Percentiles rank a stretch among this genome's conserved stretches.
These are phyloP conservation scores for Microdochium bolleyi DNA, from an alignment of 2,329 filamentous ascomycete genomes.

Conservation along the genomic window DNA sequence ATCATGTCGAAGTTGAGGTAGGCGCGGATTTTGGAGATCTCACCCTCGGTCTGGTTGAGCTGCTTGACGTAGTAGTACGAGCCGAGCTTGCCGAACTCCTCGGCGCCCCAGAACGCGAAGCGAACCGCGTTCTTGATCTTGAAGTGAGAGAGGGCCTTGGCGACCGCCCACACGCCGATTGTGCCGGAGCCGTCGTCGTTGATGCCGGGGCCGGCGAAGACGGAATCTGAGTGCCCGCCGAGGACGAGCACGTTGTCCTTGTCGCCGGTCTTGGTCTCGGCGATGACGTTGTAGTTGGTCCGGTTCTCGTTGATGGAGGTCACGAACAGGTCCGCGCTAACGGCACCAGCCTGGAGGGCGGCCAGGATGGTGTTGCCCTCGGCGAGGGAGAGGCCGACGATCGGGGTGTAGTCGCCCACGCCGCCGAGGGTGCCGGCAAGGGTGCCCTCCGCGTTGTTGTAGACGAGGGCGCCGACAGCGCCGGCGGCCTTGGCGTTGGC, in stretches of 20 bases:
- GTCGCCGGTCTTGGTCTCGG: slow-evolving; percentile 40
- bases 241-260: slow-evolving; percentile 38
- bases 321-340: slow-evolving; percentile 8
- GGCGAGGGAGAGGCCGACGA: slow-evolving; percentile 41
- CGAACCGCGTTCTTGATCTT: slow-evolving; percentile 38
- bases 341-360: slow-evolving; percentile 19
- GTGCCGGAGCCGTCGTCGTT: slow-evolving; percentile 56
- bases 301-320: slow-evolving; percentile 11
- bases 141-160: slow-evolving; percentile 32
- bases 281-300: slow-evolving; percentile 38
- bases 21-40: slow-evolving; percentile 45
- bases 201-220: slow-evolving; percentile 46
- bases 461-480: slow-evolving; percentile 49
- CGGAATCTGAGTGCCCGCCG: slow-evolving; percentile 39
- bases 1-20: slow-evolving; percentile 58
- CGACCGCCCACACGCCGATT: slow-evolving; percentile 35
- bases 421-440: slow-evolving; percentile 47
- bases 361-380: slow-evolving; percentile 23
- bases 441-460: slow-evolving; percentile 50
- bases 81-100: slow-evolving; percentile 39
- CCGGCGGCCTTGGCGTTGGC: slow-evolving; percentile 46
- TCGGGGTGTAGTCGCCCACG: slow-evolving; percentile 37
- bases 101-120: slow-evolving; percentile 44
- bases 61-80: slow-evolving; percentile 40
- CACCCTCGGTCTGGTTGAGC: slow-evolving; percentile 29